Evolutionary conservation across 768 basidiomycete species (phyloP).

Genomic region (Collybia nuda): DNA sequence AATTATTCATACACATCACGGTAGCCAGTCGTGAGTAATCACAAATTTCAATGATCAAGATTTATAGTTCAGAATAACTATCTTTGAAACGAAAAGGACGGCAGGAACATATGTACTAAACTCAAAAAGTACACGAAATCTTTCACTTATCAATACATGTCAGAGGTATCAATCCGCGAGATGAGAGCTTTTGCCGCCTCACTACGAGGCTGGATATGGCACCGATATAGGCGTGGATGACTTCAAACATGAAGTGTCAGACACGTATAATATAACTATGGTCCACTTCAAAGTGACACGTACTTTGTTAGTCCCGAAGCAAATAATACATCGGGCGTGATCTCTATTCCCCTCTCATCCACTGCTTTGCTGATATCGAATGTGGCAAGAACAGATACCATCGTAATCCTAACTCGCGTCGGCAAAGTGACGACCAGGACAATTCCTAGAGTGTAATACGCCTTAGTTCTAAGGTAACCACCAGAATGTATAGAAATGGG

Average conservation of each 20-base stretch:
- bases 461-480: not conserved
- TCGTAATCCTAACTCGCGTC: conserved; percentile 33
- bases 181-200: not conserved
- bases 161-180: no score
- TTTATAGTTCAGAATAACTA: no score
- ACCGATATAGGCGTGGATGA: conserved; percentile 2
- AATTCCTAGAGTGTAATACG: conserved; percentile 20
- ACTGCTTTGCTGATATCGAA: conserved; percentile 34
- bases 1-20: no score
- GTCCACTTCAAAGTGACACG: conserved; percentile 3
- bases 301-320: conserved; percentile 25
- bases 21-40: no score
- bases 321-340: conserved; percentile 32
- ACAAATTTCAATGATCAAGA: no score
- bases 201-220: conserved; percentile 6
- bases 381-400: conserved; percentile 15
- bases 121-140: no score
- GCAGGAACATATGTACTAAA: no score
- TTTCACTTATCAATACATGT: no score
- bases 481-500: not conserved
- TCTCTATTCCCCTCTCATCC: conserved; percentile 28
- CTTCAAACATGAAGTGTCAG: not conserved
- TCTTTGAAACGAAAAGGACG: no score
- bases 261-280: not conserved
- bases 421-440: conserved; percentile 41